Conservation (phyloP, 768 basidiomycete species). For the Dioszegia aurantiaca region DNA sequence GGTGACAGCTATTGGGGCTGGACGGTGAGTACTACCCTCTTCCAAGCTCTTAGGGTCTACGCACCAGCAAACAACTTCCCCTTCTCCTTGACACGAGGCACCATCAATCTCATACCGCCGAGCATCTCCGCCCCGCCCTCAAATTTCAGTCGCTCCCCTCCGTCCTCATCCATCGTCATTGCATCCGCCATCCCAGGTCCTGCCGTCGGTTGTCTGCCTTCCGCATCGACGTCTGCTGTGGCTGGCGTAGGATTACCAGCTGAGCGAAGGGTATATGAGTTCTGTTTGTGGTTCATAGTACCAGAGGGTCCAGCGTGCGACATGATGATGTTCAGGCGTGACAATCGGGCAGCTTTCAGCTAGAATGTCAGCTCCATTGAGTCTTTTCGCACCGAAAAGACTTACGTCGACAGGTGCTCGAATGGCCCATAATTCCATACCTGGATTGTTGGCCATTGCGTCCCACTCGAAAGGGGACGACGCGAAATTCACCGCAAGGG, state of each 20-base stretch:
- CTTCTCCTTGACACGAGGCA: slow-evolving; percentile 33
- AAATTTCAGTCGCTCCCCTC: slow-evolving; percentile 25
- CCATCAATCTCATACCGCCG: slow-evolving; percentile 41
- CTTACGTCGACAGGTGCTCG: slow-evolving; percentile 43
- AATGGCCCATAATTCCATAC: slow-evolving; percentile 48
- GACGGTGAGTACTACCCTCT: not conserved
- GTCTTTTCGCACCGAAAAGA: not conserved
- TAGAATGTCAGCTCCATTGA: slow-evolving; percentile 10
- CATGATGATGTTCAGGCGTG: slow-evolving; percentile 20
- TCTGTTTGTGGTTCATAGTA: slow-evolving; percentile 28
- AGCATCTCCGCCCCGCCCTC: slow-evolving; percentile 50
- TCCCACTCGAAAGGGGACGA: slow-evolving; percentile 46
- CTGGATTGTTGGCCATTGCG: slow-evolving; percentile 29
- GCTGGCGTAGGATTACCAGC: slow-evolving; percentile 19
- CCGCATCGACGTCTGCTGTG: slow-evolving; percentile 19
- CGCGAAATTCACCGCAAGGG: slow-evolving; percentile 20
- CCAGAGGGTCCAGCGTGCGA: slow-evolving; percentile 17
- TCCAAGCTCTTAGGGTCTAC: not conserved
- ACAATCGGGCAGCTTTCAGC: slow-evolving; percentile 47
- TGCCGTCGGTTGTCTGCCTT: slow-evolving; percentile 34
- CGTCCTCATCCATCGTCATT: slow-evolving; percentile 31
- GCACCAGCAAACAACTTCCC: slow-evolving; percentile 44
- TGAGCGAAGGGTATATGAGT: slow-evolving; percentile 25
- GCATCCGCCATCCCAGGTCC: slow-evolving; percentile 38
- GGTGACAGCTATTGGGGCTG: slow-evolving; percentile 44